Conservation (phyloP, 106 monocot genomes). For the Alisma plantagoaquatica region DNA sequence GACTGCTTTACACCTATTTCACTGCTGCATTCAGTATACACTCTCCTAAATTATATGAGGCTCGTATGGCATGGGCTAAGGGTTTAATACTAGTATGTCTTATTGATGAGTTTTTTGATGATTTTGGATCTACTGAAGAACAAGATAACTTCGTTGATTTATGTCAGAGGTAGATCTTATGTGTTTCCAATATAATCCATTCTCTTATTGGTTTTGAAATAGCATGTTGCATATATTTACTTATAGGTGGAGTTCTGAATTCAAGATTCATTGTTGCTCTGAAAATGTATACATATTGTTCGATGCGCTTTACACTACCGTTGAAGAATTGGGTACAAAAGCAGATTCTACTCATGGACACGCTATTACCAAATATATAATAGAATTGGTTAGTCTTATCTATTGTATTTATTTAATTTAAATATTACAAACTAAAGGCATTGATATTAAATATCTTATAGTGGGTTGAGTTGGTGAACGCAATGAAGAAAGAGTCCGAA, state of each 20-base stretch:
- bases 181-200: neutral
- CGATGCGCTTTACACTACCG: conserved; percentile 45
- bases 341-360: conserved; percentile 46
- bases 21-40: conserved; percentile 14
- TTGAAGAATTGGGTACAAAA: conserved; percentile 57
- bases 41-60: conserved; percentile 13
- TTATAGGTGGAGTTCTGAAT: conserved; percentile 54
- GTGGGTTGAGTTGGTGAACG: conserved; percentile 69
- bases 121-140: conserved; percentile 72
- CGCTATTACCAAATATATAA: conserved; percentile 42
- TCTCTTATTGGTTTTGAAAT: neutral
- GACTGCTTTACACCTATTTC: conserved; percentile 13
- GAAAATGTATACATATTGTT: conserved; percentile 64
- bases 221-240: neutral
- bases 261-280: conserved; percentile 29
- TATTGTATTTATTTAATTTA: no score
- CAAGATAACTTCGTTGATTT: conserved; percentile 38
- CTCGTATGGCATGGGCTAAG: conserved; percentile 64
- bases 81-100: conserved; percentile 61
- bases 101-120: conserved; percentile 94
- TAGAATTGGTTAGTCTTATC: conserved; percentile 71
- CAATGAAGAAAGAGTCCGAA: conserved; percentile 75
- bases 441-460: no score
- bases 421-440: no score
- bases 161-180: conserved; percentile 35